Evolutionary conservation across 495 filamentous ascomycete species (phyloP), one percentile per base, ranked within the genome.

Genomic region (Penicillium lividum): DNA sequence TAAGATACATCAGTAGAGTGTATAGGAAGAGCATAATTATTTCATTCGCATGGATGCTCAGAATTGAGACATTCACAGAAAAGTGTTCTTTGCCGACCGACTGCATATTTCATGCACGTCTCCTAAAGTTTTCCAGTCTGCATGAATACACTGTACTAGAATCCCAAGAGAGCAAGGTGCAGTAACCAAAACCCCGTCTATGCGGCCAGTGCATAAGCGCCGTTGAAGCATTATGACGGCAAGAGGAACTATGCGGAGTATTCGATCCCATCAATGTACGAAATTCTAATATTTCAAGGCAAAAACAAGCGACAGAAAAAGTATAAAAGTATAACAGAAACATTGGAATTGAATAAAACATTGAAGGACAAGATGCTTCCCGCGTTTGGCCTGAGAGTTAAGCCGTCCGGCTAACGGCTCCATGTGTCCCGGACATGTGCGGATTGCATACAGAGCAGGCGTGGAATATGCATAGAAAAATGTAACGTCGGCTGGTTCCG

Each of bases 391-490:
- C 42, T 55, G 42, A 45, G 40, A 28, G 53, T 55, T 28, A 42
- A 48, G 46, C 45, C 44, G 57, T 40, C 46, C 57, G 48, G 48
- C 22, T 22, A 22, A 22, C 22, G 22, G 22, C 22, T 2, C 22
- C 22, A 22, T 22, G 22, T 22, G 22, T 29, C 36, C 22, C 33
- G 49, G n/a, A 4, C 25, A 40, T 29, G 52, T 44, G 29, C 29
- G 22, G 22, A 22, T 22, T 22, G 42, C 54, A 55, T 56, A 58
- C 70, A 67, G 68, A 75, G 67, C 68, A 60, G 69, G 58, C 71
- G 72, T 66, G 76, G 74, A 77, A 78, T 52, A 73, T 76, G 76
- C 74, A 77, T 77, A 69, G 76, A 76, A 78, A 78, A 70, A 69
- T 66, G 63, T 65, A 65, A 64, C 64, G 45, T 58, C 54, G 47